Base-by-base conservation (phyloP, 1,139 yeast genomes). In the Hansenula lynferdii region DNA sequence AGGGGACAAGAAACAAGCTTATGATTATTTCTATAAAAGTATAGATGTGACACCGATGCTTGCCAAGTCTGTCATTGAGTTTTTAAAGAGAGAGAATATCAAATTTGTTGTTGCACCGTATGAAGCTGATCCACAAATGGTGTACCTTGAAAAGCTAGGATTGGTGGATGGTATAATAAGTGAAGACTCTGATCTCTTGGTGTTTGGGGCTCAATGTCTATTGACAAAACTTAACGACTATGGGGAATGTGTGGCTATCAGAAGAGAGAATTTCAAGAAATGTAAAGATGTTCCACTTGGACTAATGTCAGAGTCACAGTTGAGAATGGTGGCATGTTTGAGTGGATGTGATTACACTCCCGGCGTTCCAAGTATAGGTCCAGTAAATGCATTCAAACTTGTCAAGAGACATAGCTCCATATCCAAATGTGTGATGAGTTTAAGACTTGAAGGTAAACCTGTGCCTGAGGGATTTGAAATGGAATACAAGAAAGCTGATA, bases 41-140 rank as follows among this genome's bases (percentile, higher is more conserved):
- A 85, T 95, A 7, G 90, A 85, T 49, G 85, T 94, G 12, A 85
- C 96, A 1, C 90, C 96, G 1, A 79, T 77, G 47, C 89, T 94
- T 94, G 97, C 96, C 5, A 85, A 85, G 51, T 75, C 87, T 19
- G 70, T 92, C 15, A 87, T 90, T 61, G 82, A 82, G 25, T 82
- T 77, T 48, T 69, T 94, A 45, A 80, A 79, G 49, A 53, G 58
- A n/a, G 67, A 72, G 36, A 61, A 64, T 2, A 77, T 94, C 34
- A 72, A 71, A 45, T 92, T 77, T 53, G 76, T 92, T 15, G 98
- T 94, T 9, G 98, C 99, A 0, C 99, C 99, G 0, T 94, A 89
- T 57, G 99, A 94, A 62, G 98, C 98, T 0, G 99, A 94, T 58
- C 85, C 98, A 0, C 98, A 94, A 58, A 77, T 94, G 83, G 97